These are phyloP conservation scores for Tardiomyces blankii DNA, from an alignment of 1,139 yeast species.

Conservation along the genomic window DNA sequence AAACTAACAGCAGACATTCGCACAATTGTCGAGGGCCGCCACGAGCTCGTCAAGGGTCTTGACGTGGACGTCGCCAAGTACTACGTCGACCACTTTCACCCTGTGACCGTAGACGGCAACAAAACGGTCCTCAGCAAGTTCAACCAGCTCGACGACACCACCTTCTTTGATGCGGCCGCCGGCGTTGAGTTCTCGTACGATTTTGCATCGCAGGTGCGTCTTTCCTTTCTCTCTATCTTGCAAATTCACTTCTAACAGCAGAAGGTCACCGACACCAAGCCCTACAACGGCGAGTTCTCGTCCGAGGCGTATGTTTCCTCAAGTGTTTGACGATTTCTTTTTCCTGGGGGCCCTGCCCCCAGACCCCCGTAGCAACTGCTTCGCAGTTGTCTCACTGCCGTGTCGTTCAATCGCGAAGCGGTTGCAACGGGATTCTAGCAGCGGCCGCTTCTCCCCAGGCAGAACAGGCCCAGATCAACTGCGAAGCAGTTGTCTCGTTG, in stretches of 20 bases:
- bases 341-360: too few species aligned
- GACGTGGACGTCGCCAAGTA: constrained; percentile 31
- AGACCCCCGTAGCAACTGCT: too few species aligned
- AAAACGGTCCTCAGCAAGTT: constrained; percentile 33
- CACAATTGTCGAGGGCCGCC: neutral
- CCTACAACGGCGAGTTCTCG: constrained; percentile 2
- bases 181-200: constrained; percentile 53
- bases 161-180: constrained; percentile 36
- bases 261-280: constrained; percentile 7
- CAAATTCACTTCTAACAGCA: neutral
- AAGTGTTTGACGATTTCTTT: neutral
- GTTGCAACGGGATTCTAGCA: too few species aligned
- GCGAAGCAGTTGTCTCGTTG: too few species aligned
- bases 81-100: constrained; percentile 33
- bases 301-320: constrained; percentile 4
- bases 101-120: constrained; percentile 25
- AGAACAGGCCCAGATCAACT: too few species aligned
- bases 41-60: constrained; percentile 11
- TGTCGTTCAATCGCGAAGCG: too few species aligned
- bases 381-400: too few species aligned
- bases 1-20: neutral
- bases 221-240: constrained; percentile 6
- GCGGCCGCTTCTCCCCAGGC: too few species aligned
- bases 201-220: constrained; percentile 27
- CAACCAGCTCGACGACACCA: constrained; percentile 34